Percentiles rank a stretch among this genome's conserved stretches.
Conservation (phyloP, 1,139 yeast genomes). For the Suhomyces anneliseae region DNA sequence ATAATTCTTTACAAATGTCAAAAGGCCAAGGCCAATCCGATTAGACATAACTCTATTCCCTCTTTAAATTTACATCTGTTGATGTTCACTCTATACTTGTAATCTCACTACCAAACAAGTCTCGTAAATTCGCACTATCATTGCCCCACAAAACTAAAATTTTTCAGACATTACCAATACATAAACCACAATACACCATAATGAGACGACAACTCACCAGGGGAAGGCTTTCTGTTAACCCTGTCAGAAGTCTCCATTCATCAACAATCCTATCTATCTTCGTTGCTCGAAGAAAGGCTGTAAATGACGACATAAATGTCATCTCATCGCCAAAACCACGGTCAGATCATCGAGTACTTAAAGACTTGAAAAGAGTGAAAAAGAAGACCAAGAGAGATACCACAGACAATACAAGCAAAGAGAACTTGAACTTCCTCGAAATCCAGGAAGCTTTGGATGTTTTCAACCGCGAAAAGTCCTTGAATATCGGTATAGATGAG, state of each 20-base stretch:
- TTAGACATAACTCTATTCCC: no score
- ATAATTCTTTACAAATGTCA: no score
- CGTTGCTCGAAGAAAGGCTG: slow-evolving; percentile 3
- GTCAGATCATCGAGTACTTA: slow-evolving; percentile 9
- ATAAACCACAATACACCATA: not conserved
- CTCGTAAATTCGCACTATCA: not conserved
- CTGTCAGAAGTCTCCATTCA: not conserved
- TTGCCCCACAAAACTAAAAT: not conserved
- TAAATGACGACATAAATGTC: slow-evolving; percentile 1
- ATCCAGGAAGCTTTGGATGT: slow-evolving; percentile 23
- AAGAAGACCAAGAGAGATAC: slow-evolving; percentile 31
- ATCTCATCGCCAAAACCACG: slow-evolving; percentile 5
- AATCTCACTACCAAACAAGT: no score
- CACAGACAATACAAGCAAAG: slow-evolving; percentile 28
- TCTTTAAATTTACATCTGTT: no score
- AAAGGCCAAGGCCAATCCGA: no score
- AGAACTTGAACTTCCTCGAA: slow-evolving; percentile 26
- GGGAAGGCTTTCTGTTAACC: not conserved
- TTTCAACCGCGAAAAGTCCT: slow-evolving; percentile 1
- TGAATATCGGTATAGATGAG: slow-evolving; percentile 12
- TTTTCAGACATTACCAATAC: not conserved
- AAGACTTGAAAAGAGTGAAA: slow-evolving; percentile 14
- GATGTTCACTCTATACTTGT: no score
- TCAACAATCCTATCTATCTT: not conserved
- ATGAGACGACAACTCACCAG: not conserved